Conservation (phyloP, 345 rosid species). For the Euphorbia lathyris region DNA sequence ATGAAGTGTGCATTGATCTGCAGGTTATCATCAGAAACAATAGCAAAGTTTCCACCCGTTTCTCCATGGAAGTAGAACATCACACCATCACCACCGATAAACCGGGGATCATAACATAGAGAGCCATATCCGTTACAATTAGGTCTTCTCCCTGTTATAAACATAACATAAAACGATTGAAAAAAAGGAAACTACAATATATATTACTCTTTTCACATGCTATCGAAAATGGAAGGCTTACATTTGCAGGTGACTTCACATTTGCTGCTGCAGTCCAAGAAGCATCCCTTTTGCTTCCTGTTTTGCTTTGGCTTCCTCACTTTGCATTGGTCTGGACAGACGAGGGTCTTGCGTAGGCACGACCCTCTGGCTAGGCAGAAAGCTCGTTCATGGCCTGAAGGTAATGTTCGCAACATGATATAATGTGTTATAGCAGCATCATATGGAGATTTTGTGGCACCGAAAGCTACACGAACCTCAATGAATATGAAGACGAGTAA, state of each 20-base stretch:
- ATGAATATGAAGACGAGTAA: constrained; percentile 19
- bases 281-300: constrained; percentile 60
- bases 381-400: constrained; percentile 48
- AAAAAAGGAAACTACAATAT: neutral
- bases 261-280: constrained; percentile 69
- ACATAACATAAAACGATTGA: neutral
- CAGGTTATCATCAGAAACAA: constrained; percentile 65
- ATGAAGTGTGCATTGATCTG: constrained; percentile 91
- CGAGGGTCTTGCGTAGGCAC: constrained; percentile 45
- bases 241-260: constrained; percentile 88
- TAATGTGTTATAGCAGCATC: constrained; percentile 61
- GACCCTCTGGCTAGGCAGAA: constrained; percentile 54
- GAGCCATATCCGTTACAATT: constrained; percentile 78
- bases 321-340: constrained; percentile 67
- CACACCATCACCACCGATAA: constrained; percentile 80
- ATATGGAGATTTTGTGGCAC: constrained; percentile 24
- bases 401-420: constrained; percentile 22
- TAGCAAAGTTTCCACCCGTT: constrained; percentile 79
- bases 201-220: neutral
- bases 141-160: constrained; percentile 58
- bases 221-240: constrained; percentile 23
- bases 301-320: constrained; percentile 57
- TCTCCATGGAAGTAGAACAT: constrained; percentile 94
- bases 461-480: constrained; percentile 24
- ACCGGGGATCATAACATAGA: constrained; percentile 78